Evolutionary conservation across 345 rosid genomes (phyloP), one percentile per base, ranked within the genome.

Genomic region (Hirschfeldia incana): DNA sequence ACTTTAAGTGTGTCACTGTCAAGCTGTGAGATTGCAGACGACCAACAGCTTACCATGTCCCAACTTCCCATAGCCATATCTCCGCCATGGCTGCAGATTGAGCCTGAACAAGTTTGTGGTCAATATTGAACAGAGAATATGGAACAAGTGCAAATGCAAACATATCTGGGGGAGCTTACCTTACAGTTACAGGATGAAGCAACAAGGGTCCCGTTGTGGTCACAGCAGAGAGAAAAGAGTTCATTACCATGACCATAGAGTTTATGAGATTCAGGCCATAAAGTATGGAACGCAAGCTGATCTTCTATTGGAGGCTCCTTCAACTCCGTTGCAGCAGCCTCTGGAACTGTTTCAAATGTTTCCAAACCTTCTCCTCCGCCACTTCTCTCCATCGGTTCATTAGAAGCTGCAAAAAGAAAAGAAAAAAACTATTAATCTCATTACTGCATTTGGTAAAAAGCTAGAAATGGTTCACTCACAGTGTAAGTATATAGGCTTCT

Each of bases 221-320:
- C 88, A 80, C 89, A 86, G 73, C 97, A 90, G 69, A 93, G 82
- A 55, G 99, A 90, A 78, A 86, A 91, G 37, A 95, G 83, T 85
- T 93, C 98, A 79, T 95, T 95, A 64, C 98, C 98, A 84, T 95
- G 98, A 80, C 96, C 97, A 34, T 89, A 93, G 59, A 95, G 97
- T 82, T 93, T 95, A 80, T 93, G 94, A 3, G 99, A 88, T 80
- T 93, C 99, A 0, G 99, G 98, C 99, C 98, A 93, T 28, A 95
- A 67, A 1, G 98, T 93, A 78, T 93, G 88, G 87, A 89, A 91
- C 58, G 97, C 89, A 78, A 95, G 88, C 80, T 95, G 97, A 68
- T 93, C 99, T 86, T 93, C 99, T 9, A 91, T 83, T 21, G 97
- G 99, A 77, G 97, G 94, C 78, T 95, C 89, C 3, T 91, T 87